A percentile compares a stretch with the other conserved stretches of the same genome.
Evolutionary conservation across 345 rosid genomes (phyloP).

Genomic region (Schrenkiella parvula): DNA sequence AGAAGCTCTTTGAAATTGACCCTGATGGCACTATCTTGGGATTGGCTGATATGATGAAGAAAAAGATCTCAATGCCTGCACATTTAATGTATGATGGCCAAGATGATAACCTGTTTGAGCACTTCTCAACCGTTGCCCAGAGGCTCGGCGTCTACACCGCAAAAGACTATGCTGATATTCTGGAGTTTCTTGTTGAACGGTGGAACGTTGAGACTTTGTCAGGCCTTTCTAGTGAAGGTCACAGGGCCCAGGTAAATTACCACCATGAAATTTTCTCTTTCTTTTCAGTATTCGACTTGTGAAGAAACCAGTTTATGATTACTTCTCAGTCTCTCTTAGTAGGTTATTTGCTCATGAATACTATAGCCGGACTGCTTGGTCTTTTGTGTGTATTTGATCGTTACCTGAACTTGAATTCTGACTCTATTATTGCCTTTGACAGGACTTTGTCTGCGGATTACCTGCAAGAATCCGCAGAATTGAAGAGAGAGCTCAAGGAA

Average conservation of each 20-base stretch:
- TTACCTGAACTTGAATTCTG: background rate
- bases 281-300: background rate
- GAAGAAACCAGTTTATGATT: background rate
- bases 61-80: constrained; percentile 44
- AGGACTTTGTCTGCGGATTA: constrained; percentile 50
- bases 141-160: constrained; percentile 61
- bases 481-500: constrained; percentile 60
- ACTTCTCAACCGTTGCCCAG: constrained; percentile 66
- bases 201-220: constrained; percentile 53
- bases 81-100: constrained; percentile 68
- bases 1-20: constrained; percentile 64
- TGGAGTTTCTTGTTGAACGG: constrained; percentile 61
- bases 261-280: background rate
- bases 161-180: constrained; percentile 61
- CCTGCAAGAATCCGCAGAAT: constrained; percentile 53
- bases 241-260: constrained; percentile 39
- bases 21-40: constrained; percentile 56
- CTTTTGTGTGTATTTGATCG: background rate
- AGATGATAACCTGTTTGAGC: constrained; percentile 59
- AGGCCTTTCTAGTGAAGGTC: constrained; percentile 58
- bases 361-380: background rate
- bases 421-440: constrained; percentile 1
- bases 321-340: background rate
- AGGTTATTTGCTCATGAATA: background rate
- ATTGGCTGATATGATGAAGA: constrained; percentile 63